phyloP scores from a whole-genome alignment of 164 flowering plant genomes.

The Annona cherimola region DNA sequence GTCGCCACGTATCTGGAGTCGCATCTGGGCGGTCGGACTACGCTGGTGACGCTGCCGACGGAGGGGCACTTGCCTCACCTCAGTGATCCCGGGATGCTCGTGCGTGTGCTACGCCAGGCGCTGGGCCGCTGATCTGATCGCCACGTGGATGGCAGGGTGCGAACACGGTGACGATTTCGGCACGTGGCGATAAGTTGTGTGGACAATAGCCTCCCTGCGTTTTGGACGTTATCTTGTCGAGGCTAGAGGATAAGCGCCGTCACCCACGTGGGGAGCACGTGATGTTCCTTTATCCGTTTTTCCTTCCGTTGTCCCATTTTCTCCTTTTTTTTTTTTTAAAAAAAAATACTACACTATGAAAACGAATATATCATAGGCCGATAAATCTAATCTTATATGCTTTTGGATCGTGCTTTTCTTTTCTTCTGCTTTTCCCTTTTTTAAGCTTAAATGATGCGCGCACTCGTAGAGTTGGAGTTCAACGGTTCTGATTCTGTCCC shows the following conservation, averaged over 20 bases:
- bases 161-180: slow-evolving; percentile 3
- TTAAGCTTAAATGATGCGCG: no score
- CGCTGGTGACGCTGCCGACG: slow-evolving; percentile 53
- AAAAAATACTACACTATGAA: no score
- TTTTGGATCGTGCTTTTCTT: no score
- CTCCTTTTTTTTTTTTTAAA: neutral
- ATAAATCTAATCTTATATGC: no score
- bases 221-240: neutral
- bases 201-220: slow-evolving; percentile 11
- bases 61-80: slow-evolving; percentile 96
- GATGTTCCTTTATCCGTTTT: neutral
- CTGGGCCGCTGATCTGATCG: slow-evolving; percentile 38
- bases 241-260: neutral
- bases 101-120: slow-evolving; percentile 52
- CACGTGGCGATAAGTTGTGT: slow-evolving; percentile 31
- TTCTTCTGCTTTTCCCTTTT: no score
- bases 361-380: no score
- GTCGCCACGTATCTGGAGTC: slow-evolving; percentile 63
- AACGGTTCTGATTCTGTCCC: no score
- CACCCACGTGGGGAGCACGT: slow-evolving; percentile 1
- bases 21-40: slow-evolving; percentile 72
- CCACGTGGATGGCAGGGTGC: neutral
- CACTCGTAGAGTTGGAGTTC: no score
- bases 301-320: neutral
- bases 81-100: slow-evolving; percentile 69